Evolutionary conservation across 2,329 filamentous ascomycete genomes (phyloP).

Genomic region (Phialophora macrospora): DNA sequence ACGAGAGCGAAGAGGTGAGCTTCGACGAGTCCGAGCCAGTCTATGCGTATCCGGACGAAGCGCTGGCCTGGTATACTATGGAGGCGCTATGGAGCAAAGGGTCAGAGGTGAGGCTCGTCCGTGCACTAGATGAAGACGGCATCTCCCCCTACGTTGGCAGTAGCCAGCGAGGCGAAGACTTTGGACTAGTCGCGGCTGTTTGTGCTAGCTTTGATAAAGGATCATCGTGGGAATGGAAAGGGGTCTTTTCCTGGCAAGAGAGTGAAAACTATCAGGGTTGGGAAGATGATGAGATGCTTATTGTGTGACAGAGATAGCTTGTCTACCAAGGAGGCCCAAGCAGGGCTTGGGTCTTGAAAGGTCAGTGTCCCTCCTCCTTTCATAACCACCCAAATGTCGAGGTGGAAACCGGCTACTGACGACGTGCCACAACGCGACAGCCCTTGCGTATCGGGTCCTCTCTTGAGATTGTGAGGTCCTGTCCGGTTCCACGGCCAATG

Average conservation of each 20-base stretch:
- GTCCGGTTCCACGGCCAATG: not conserved
- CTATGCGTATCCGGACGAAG: slow-evolving; percentile 15
- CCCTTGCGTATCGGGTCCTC: not conserved
- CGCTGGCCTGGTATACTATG: slow-evolving; percentile 6
- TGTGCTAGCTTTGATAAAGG: slow-evolving; percentile 8
- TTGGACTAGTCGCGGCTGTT: slow-evolving; percentile 9
- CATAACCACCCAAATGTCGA: not conserved
- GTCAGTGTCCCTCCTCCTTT: not conserved
- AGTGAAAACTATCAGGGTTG: slow-evolving; percentile 15
- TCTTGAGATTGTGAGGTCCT: not conserved
- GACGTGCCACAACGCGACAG: not conserved
- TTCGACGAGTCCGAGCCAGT: not conserved
- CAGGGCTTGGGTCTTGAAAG: not conserved
- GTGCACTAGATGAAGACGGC: slow-evolving; percentile 14
- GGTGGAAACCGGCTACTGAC: not conserved
- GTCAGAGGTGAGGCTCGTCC: slow-evolving; percentile 8
- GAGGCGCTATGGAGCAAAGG: not conserved
- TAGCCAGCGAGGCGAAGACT: slow-evolving; percentile 7
- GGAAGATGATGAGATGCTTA: slow-evolving; percentile 10
- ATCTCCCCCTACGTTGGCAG: slow-evolving; percentile 4
- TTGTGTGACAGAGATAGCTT: not conserved
- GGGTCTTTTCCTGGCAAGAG: slow-evolving; percentile 16
- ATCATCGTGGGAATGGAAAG: slow-evolving; percentile 11
- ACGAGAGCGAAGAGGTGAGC: not conserved
- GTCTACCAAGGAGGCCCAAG: not conserved